These are phyloP conservation scores for Metschnikowia corniflorae DNA, from an alignment of 805 yeast genomes.

Conservation along the genomic window DNA sequence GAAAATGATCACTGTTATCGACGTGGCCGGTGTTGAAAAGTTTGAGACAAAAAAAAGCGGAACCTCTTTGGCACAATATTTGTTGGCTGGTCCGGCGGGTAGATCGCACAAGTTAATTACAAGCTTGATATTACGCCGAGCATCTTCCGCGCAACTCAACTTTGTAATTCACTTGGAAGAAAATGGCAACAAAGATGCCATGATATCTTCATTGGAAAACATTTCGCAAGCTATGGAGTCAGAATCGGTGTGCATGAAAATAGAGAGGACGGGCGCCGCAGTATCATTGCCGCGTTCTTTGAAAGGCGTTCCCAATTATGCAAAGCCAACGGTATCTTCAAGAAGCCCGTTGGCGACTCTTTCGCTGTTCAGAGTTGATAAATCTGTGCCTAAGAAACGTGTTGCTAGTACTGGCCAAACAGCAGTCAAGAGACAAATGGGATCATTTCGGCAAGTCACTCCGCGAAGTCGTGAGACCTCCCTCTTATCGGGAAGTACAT, in stretches of 20 bases:
- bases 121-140: slow-evolving; percentile 24
- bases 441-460: not conserved
- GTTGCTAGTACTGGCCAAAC: not conserved
- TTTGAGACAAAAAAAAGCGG: slow-evolving; percentile 26
- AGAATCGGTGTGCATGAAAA: too few relatives aligned
- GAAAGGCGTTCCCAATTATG: slow-evolving; percentile 30
- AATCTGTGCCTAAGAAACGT: not conserved
- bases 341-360: slow-evolving; percentile 10
- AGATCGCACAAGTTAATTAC: slow-evolving; percentile 27
- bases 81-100: slow-evolving; percentile 13
- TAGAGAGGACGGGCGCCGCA: too few relatives aligned
- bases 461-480: not conserved
- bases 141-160: slow-evolving; percentile 13
- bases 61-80: slow-evolving; percentile 27
- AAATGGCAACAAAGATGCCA: slow-evolving; percentile 22
- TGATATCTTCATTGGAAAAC: slow-evolving; percentile 26
- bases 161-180: slow-evolving; percentile 28
- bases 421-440: not conserved
- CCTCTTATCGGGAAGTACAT: not conserved
- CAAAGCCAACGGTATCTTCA: slow-evolving; percentile 32
- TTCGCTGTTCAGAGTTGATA: not conserved
- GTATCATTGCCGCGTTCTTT: too few relatives aligned
- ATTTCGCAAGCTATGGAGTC: slow-evolving; percentile 23
- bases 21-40: slow-evolving; percentile 31
- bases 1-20: slow-evolving; percentile 23